phyloP scores from a whole-genome alignment of 495 filamentous ascomycete genomes.

The Aspergillus haitiensis region DNA sequence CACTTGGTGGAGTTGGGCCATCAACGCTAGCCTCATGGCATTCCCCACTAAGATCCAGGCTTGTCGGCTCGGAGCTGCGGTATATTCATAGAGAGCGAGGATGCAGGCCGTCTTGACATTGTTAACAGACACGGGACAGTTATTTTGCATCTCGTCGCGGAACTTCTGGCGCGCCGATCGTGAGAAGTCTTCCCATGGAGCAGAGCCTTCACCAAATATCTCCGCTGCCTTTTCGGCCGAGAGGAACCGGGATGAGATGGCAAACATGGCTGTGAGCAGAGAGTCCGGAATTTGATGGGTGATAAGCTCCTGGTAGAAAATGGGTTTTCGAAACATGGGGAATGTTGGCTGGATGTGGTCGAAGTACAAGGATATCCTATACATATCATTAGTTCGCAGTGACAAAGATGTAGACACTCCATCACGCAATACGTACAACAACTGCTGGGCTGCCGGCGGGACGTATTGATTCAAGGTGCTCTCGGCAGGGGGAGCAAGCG shows the following conservation, averaged over 20 bases:
- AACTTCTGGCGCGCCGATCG: conserved; percentile 4
- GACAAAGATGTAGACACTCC: background rate
- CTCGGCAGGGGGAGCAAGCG: background rate
- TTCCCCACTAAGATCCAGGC: conserved; percentile 7
- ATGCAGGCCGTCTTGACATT: conserved; percentile 5
- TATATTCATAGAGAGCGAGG: conserved; percentile 8
- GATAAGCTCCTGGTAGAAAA: conserved; percentile 9
- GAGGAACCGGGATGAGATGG: conserved; percentile 8
- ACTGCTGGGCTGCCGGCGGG: background rate
- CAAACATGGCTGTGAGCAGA: conserved; percentile 7
- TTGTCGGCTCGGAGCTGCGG: conserved; percentile 7
- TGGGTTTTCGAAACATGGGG: conserved; percentile 10
- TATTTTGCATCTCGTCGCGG: conserved; percentile 5
- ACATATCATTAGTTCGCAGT: background rate
- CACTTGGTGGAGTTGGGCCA: conserved; percentile 13
- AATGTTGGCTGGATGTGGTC: conserved; percentile 13
- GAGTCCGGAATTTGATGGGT: conserved; percentile 5
- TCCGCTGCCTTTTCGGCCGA: background rate
- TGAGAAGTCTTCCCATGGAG: conserved; percentile 12
- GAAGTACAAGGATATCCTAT: conserved; percentile 11
- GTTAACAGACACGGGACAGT: conserved; percentile 1
- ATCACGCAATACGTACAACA: background rate
- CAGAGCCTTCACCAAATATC: conserved; percentile 1
- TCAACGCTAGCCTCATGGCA: conserved; percentile 9
- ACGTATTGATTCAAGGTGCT: background rate